Evolutionary conservation across 1,139 yeast species (phyloP).

Genomic region (Nakaseomyces nivariensis): DNA sequence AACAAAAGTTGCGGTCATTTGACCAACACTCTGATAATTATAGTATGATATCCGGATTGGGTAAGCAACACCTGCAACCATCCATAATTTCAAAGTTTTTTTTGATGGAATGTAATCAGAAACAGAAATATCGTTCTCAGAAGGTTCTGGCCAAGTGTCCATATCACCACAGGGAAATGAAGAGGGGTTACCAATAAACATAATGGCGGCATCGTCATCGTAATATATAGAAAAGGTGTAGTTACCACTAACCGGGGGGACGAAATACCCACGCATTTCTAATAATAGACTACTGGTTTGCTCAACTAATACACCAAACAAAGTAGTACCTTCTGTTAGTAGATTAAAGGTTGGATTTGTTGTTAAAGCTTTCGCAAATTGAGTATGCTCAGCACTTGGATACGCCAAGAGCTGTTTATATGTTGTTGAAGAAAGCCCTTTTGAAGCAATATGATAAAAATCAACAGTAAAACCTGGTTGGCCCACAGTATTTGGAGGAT

Average conservation of each 20-base stretch:
- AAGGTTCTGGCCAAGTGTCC: not conserved
- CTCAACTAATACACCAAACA: slow-evolving; percentile 1
- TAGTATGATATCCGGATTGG: slow-evolving; percentile 1
- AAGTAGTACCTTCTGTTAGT: not conserved
- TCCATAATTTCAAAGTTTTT: not conserved
- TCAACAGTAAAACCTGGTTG: not conserved
- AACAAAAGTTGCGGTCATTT: not conserved
- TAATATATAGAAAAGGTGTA: slow-evolving; percentile 20
- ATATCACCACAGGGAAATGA: not conserved
- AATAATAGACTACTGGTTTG: slow-evolving; percentile 11
- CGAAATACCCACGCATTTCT: slow-evolving; percentile 23
- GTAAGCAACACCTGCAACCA: not conserved
- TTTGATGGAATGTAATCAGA: not conserved
- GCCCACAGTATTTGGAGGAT: not conserved
- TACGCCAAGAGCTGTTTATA: not conserved
- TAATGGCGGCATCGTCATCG: slow-evolving; percentile 11
- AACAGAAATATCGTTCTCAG: not conserved
- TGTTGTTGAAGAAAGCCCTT: not conserved
- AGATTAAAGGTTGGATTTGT: not conserved
- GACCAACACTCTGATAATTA: not conserved
- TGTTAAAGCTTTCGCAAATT: not conserved
- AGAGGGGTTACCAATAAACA: not conserved
- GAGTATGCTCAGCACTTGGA: not conserved
- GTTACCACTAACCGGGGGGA: slow-evolving; percentile 17
- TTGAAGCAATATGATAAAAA: not conserved